A percentile compares a stretch with the other conserved stretches of the same genome.
Evolutionary conservation across 2,329 filamentous ascomycete genomes (phyloP).

Genomic region (Aureobasidium lini): DNA sequence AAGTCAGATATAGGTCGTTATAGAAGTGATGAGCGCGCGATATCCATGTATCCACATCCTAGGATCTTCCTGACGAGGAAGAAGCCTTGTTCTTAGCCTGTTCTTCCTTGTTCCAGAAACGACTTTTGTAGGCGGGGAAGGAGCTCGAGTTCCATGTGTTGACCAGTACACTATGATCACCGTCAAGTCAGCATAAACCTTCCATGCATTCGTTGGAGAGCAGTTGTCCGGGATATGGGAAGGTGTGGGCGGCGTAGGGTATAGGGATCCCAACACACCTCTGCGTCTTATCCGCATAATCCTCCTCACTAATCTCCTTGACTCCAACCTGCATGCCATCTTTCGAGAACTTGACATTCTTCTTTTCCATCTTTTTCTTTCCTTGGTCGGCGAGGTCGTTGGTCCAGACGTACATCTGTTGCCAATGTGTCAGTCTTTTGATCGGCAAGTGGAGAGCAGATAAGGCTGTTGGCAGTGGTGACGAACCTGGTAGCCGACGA

Average conservation of each 20-base stretch:
- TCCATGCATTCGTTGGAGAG: neutral
- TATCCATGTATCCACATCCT: neutral
- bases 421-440: neutral
- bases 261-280: too few species aligned
- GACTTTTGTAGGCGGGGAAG: conserved; percentile 30
- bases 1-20: neutral
- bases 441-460: neutral
- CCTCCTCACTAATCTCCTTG: conserved; percentile 60
- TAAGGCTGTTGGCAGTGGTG: neutral
- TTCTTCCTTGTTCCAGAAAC: conserved; percentile 23
- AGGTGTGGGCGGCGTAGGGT: too few species aligned
- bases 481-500: conserved; percentile 58
- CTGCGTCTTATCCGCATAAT: conserved; percentile 68
- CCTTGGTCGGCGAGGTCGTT: conserved; percentile 59
- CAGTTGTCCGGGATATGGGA: neutral
- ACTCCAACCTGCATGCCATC: conserved; percentile 64
- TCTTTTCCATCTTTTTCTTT: conserved; percentile 63
- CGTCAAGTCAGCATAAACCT: neutral
- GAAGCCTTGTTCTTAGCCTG: conserved; percentile 14
- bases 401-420: conserved; percentile 56
- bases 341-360: conserved; percentile 68
- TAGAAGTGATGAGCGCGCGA: neutral
- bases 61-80: neutral
- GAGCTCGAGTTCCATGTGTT: conserved; percentile 42
- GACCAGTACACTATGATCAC: conserved; percentile 32